phyloP scores from a whole-genome alignment of 2,329 filamentous ascomycete genomes.

The Fusarium pseudograminearum region DNA sequence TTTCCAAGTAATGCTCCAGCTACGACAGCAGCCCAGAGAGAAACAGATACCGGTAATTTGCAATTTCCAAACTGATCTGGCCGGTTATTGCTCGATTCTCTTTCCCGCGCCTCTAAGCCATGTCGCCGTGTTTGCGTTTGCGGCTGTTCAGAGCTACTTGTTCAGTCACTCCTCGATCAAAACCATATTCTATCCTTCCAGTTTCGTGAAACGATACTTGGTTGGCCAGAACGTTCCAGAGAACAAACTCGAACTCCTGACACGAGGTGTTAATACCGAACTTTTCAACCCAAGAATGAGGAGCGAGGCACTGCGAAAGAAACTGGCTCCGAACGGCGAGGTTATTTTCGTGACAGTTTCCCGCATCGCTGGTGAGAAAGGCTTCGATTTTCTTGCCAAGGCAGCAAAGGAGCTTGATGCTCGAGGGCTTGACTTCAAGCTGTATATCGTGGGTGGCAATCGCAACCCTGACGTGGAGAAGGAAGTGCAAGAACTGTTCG shows the following conservation, averaged over 20 bases:
- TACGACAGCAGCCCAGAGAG: constrained; percentile 67
- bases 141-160: constrained; percentile 73
- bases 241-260: constrained; percentile 70
- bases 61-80: constrained; percentile 79
- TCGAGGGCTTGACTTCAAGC: constrained; percentile 69
- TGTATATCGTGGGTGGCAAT: constrained; percentile 77
- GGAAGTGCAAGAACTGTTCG: constrained; percentile 71
- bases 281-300: constrained; percentile 68
- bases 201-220: constrained; percentile 72
- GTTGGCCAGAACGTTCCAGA: constrained; percentile 66
- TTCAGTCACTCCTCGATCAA: constrained; percentile 72
- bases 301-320: constrained; percentile 62
- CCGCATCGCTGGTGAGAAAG: constrained; percentile 76
- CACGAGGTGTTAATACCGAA: constrained; percentile 73
- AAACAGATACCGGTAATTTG: constrained; percentile 71
- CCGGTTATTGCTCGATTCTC: constrained; percentile 76
- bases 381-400: constrained; percentile 74
- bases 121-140: constrained; percentile 72
- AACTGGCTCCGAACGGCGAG: constrained; percentile 71
- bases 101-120: constrained; percentile 72
- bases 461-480: constrained; percentile 71
- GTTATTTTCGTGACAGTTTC: constrained; percentile 75
- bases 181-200: constrained; percentile 77
- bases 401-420: constrained; percentile 66
- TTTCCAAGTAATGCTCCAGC: constrained; percentile 77